Percentiles rank a stretch among this genome's conserved stretches.
phyloP scores from a whole-genome alignment of 116 monocot species.

The Papilionanthe hybrid region DNA sequence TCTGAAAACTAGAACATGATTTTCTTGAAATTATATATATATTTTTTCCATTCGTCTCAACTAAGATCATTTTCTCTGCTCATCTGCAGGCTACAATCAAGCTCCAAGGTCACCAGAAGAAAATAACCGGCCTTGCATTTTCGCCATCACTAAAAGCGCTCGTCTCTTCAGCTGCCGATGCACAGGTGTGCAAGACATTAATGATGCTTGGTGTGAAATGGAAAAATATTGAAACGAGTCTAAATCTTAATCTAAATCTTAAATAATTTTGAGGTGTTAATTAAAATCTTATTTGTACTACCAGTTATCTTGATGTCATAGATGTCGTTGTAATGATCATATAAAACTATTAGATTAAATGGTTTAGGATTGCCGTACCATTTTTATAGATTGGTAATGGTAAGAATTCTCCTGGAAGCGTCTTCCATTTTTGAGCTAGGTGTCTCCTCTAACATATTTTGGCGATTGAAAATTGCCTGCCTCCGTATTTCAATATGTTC shows the following conservation, averaged over 20 bases:
- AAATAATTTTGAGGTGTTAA: background rate
- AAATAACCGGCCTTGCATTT: constrained; percentile 94
- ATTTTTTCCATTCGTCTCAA: background rate
- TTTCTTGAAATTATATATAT: background rate
- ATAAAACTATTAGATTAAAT: background rate
- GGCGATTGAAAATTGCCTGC: background rate
- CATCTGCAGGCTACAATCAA: constrained; percentile 75
- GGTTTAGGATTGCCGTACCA: background rate
- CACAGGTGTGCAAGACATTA: constrained; percentile 56
- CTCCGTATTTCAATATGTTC: background rate
- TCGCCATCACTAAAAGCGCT: constrained; percentile 82
- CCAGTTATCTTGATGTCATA: background rate
- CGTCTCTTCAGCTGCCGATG: constrained; percentile 94
- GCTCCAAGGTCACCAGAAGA: constrained; percentile 93
- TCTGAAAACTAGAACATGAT: background rate
- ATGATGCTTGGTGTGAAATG: background rate
- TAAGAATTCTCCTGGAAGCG: background rate
- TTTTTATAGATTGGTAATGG: background rate
- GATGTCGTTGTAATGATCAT: background rate
- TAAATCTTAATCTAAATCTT: no score
- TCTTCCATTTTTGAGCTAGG: background rate
- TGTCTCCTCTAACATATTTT: background rate
- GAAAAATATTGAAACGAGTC: background rate
- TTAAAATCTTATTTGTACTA: background rate
- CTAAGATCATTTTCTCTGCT: background rate